phyloP scores from a whole-genome alignment of 192 early-diverging fungal genomes.

The Backusella psychrophila region DNA sequence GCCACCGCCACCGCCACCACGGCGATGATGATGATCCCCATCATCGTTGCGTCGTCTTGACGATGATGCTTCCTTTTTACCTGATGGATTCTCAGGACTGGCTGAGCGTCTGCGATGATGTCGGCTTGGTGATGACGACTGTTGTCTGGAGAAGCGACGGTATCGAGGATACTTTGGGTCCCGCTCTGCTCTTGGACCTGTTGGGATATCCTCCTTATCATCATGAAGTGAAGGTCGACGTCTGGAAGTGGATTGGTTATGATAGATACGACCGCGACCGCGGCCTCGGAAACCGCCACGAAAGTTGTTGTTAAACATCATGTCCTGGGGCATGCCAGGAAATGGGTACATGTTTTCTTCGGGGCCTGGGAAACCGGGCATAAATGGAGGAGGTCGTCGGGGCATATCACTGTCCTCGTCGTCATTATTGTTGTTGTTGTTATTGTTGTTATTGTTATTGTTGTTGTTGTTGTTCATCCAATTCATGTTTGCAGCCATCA shows the following conservation, averaged over 20 bases:
- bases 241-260: not conserved
- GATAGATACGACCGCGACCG: slow-evolving; percentile 16
- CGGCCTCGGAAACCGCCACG: slow-evolving; percentile 3
- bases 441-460: not conserved
- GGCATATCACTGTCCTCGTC: slow-evolving; percentile 1
- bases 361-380: not conserved
- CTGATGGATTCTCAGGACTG: not conserved
- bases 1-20: not conserved
- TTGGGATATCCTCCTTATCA: slow-evolving; percentile 14
- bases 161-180: not conserved
- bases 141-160: slow-evolving; percentile 5
- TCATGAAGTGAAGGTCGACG: not conserved
- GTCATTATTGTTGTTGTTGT: not conserved
- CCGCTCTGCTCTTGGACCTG: slow-evolving; percentile 25
- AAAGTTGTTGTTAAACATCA: slow-evolving; percentile 17
- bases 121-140: slow-evolving; percentile 16
- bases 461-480: slow-evolving; percentile 20
- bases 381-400: not conserved
- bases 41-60: not conserved
- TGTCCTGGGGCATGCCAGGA: slow-evolving; percentile 9
- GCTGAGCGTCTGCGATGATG: not conserved
- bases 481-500: slow-evolving; percentile 23
- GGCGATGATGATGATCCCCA: not conserved
- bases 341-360: slow-evolving; percentile 3
- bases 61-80: not conserved